Evolutionary conservation across 1,284 basidiomycete genomes (phyloP), one percentile per base, ranked within the genome.

Genomic region (Sanghuangporus weigelae): DNA sequence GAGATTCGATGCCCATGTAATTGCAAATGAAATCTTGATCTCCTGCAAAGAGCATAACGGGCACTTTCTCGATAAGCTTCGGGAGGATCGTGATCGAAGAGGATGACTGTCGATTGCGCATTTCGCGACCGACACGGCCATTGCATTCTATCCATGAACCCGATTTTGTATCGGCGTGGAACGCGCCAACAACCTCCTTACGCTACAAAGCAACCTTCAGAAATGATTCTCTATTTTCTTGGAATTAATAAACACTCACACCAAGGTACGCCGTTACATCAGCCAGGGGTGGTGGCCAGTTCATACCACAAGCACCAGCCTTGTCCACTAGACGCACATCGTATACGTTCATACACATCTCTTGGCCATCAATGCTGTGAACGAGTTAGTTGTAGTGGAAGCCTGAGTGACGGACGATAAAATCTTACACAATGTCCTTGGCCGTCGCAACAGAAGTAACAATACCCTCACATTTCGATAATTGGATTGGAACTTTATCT

Each of bases 11-110:
- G 2, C 96, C 96, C 63, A 96, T 82, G 72, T 97, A 89, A 74
- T 98, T 98, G 78, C 95, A 99, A 67, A 98, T 96, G 59, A 96
- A 79, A 74, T 99, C 96, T 75, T 98, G 91, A 72, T 96, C 95
- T 14, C 96, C 96, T 0, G 89, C 95, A 70, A 98, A 99, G 57
- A 99, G 81, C 71, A 99, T 73, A n/a, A 98, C 83, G 1, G 88
- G 88, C 23, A 98, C 86, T 58, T 84, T 85, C 66, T 87, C 82
- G 36, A 98, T 78, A 3, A 99, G 79, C 2, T 79, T 79, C 0
- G 97, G 96, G 0, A 99, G 74, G 44, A 97, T 78, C 1, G 82
- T 83, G 62, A 96, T 85, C 0, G 93, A 84, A 0, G 95, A 89
- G 11, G 86, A 81, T 1, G 89, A 87, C 5, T 77, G 73, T 39